Evolutionary conservation across 2,329 filamentous ascomycete species (phyloP).

Genomic region (Ophiostoma novo-ulmi): DNA sequence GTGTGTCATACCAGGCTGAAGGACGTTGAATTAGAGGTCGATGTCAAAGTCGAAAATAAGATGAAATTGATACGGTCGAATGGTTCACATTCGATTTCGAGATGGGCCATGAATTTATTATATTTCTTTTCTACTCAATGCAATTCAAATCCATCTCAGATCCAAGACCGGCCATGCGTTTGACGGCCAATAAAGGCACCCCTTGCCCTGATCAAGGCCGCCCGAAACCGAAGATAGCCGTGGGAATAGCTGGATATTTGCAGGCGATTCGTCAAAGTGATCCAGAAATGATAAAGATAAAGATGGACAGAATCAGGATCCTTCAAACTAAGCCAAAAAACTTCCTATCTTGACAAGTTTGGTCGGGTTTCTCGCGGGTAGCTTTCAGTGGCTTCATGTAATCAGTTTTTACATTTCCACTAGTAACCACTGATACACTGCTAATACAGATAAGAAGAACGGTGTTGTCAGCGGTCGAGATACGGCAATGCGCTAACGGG

Average conservation of each 20-base stretch:
- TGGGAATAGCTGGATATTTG: background rate
- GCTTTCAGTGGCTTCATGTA: background rate
- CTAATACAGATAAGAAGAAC: background rate
- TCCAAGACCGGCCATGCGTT: background rate
- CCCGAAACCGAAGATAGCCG: constrained; percentile 7
- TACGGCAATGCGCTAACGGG: constrained; percentile 2
- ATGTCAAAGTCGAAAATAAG: background rate
- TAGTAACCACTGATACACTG: background rate
- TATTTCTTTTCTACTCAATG: background rate
- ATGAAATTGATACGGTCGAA: background rate
- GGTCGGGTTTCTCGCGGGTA: background rate
- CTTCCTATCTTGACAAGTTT: background rate
- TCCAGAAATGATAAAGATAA: constrained; percentile 1
- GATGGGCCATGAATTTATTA: background rate
- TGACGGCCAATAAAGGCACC: background rate
- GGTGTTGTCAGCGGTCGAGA: background rate
- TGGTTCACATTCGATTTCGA: background rate
- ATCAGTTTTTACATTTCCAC: constrained; percentile 1
- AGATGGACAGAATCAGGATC: background rate
- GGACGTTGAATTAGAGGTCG: background rate
- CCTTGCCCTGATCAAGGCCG: background rate
- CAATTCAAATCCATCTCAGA: background rate
- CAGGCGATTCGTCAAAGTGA: background rate
- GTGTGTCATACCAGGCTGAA: background rate
- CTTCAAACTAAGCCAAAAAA: background rate